Conservation (phyloP, 345 rosid species). For the Citropsis articulata region DNA sequence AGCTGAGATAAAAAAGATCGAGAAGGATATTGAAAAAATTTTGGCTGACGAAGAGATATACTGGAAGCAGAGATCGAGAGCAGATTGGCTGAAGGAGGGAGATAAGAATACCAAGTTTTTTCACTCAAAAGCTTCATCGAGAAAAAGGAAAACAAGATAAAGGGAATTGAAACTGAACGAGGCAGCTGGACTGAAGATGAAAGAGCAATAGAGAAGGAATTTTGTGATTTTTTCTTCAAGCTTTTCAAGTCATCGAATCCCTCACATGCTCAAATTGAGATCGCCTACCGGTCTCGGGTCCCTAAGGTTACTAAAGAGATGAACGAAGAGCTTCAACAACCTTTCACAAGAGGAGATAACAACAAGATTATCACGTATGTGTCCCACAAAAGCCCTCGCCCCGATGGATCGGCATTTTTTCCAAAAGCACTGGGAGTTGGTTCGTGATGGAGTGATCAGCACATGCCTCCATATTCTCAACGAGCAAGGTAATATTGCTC, state of each 20-base stretch:
- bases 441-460: too few species aligned
- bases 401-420: neutral
- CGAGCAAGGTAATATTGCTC: neutral
- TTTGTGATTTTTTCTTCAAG: too few species aligned
- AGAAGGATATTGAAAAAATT: too few species aligned
- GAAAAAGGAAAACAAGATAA: too few species aligned
- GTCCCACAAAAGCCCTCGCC: neutral
- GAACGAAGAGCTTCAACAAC: too few species aligned
- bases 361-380: neutral
- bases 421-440: too few species aligned
- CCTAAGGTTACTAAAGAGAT: too few species aligned
- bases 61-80: neutral
- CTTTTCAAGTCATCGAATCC: too few species aligned
- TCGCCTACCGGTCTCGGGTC: accelerated
- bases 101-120: neutral
- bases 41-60: neutral
- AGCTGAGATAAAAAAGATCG: too few species aligned
- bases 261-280: too few species aligned
- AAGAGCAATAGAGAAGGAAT: too few species aligned
- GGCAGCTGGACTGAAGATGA: neutral
- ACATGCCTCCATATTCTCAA: neutral
- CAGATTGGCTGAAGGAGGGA: neutral
- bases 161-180: neutral
- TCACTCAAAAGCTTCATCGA: neutral
- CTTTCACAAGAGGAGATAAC: neutral